phyloP scores from a whole-genome alignment of 148 eudicot genomes.

The Nepenthes mirabilis region DNA sequence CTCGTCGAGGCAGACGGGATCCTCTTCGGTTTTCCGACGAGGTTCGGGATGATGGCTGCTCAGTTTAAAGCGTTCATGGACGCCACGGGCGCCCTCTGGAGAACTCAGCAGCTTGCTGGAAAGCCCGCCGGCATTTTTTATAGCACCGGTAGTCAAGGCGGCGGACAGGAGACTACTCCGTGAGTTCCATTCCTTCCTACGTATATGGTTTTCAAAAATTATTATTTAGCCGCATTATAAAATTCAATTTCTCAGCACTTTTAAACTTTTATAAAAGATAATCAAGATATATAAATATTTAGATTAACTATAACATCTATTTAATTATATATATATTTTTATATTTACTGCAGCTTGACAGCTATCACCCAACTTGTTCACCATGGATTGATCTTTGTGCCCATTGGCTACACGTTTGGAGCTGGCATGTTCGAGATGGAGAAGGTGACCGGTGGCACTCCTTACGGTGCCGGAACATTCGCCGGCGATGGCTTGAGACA shows the following conservation, averaged over 20 bases:
- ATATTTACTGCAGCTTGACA: background rate
- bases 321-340: no score
- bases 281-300: no score
- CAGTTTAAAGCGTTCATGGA: constrained; percentile 77
- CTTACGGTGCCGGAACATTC: background rate
- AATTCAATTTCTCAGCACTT: no score
- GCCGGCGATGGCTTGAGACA: background rate
- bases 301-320: no score
- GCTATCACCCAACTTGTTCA: background rate
- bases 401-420: no score
- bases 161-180: constrained; percentile 87
- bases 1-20: constrained; percentile 68
- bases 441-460: background rate
- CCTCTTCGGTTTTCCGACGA: constrained; percentile 67
- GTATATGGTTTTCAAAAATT: no score
- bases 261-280: no score
- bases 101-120: constrained; percentile 56
- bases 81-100: constrained; percentile 65
- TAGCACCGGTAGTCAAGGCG: constrained; percentile 77
- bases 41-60: constrained; percentile 79
- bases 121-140: constrained; percentile 69
- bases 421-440: background rate
- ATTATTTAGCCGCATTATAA: no score
- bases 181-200: constrained; percentile 11
- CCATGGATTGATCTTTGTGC: background rate